Percentiles rank a stretch among this genome's conserved stretches.
These are phyloP conservation scores for Camillea tinctor DNA, from an alignment of 2,329 filamentous ascomycete species.

Conservation along the genomic window DNA sequence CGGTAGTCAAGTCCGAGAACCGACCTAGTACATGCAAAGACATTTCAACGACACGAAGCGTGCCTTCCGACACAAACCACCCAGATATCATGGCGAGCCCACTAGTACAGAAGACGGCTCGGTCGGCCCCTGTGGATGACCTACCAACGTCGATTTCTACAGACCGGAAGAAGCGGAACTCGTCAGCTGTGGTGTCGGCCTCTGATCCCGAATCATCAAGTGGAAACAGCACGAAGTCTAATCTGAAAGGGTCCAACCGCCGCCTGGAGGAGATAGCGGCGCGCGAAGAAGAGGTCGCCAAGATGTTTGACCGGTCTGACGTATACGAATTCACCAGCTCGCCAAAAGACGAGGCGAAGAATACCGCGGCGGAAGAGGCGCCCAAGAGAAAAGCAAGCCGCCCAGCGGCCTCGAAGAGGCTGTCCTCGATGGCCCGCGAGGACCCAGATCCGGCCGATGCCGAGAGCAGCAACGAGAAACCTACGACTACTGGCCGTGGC, in stretches of 20 bases:
- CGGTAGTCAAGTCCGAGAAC: conserved; percentile 35
- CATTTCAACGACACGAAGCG: conserved; percentile 18
- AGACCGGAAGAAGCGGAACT: conserved; percentile 42
- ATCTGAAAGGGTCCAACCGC: conserved; percentile 19
- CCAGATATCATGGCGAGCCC: conserved; percentile 39
- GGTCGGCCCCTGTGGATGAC: conserved; percentile 23
- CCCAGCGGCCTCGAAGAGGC: conserved; percentile 36
- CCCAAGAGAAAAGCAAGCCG: conserved; percentile 29
- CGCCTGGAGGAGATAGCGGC: conserved; percentile 30
- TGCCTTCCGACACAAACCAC: conserved; percentile 2
- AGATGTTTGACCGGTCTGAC: conserved; percentile 37
- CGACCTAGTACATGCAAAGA: conserved; percentile 35
- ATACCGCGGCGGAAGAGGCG: conserved; percentile 17
- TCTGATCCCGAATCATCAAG: conserved; percentile 10
- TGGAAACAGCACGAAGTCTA: conserved; percentile 7
- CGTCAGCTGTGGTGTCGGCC: conserved; percentile 25
- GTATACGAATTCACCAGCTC: conserved; percentile 55
- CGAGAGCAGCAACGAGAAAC: conserved; percentile 23
- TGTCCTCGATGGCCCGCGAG: conserved; percentile 39
- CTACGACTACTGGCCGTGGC: conserved; percentile 7
- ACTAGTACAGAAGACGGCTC: conserved; percentile 39
- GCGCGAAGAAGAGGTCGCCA: conserved; percentile 30
- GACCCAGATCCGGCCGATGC: conserved; percentile 31
- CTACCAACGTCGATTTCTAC: conserved; percentile 36
- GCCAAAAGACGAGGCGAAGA: conserved; percentile 32